Evolutionary conservation across 495 filamentous ascomycete species (phyloP).

Genomic region (Cercophora newfieldiana): DNA sequence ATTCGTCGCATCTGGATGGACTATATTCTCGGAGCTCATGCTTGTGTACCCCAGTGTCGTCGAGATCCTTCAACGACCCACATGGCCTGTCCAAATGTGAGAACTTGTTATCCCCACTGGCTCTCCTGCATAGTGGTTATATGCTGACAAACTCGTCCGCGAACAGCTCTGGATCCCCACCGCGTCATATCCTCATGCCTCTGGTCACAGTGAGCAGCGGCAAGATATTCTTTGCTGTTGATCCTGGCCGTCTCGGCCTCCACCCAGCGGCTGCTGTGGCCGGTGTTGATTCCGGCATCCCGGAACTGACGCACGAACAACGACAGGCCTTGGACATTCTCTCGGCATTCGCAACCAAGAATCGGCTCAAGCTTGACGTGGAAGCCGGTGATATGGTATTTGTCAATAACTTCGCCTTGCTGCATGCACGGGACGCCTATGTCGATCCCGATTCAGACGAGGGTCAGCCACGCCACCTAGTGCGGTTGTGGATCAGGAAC

Average conservation of each 20-base stretch:
- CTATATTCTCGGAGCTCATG: slow-evolving; percentile 43
- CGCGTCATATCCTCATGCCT: slow-evolving; percentile 38
- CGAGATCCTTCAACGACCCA: slow-evolving; percentile 30
- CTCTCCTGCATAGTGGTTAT: slow-evolving; percentile 7
- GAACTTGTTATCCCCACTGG: too few species aligned
- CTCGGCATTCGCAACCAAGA: slow-evolving; percentile 32
- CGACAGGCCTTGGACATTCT: slow-evolving; percentile 38
- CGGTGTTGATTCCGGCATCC: slow-evolving; percentile 26
- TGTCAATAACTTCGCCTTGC: slow-evolving; percentile 61
- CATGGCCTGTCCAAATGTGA: slow-evolving; percentile 49
- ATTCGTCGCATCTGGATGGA: slow-evolving; percentile 42
- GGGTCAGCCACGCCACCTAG: slow-evolving; percentile 44
- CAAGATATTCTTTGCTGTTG: slow-evolving; percentile 41
- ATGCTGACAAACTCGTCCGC: not conserved
- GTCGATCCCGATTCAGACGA: slow-evolving; percentile 30
- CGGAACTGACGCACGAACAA: slow-evolving; percentile 36
- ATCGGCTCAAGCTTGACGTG: slow-evolving; percentile 46
- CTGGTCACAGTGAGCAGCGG: slow-evolving; percentile 38
- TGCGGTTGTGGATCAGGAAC: slow-evolving; percentile 54
- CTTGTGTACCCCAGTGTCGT: slow-evolving; percentile 33
- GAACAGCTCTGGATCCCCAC: slow-evolving; percentile 37
- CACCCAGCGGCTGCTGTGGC: slow-evolving; percentile 34
- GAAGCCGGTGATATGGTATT: slow-evolving; percentile 61
- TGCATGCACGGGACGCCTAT: slow-evolving; percentile 58
- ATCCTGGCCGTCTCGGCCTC: slow-evolving; percentile 46